phyloP scores from a whole-genome alignment of 345 rosid species.

The Erucastrum elatum region DNA sequence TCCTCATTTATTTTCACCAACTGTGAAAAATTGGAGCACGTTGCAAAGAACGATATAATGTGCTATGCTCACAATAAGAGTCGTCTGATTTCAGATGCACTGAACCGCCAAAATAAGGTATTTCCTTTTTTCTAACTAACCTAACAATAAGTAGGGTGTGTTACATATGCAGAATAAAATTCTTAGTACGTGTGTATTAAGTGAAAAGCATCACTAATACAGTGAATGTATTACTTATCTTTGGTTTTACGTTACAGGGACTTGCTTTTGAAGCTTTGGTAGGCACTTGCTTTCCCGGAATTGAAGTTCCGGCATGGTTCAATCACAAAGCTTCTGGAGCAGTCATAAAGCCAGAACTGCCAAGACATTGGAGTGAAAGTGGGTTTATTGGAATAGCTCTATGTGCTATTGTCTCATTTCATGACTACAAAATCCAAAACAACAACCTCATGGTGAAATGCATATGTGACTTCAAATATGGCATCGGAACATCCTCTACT shows the following conservation, averaged over 20 bases:
- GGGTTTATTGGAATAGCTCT: constrained; percentile 11
- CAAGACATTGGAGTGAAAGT: background rate
- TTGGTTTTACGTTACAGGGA: background rate
- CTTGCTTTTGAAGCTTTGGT: background rate
- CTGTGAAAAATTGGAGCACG: constrained; percentile 11
- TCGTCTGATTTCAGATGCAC: background rate
- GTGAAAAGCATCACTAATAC: too few relatives aligned
- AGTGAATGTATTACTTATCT: too few relatives aligned
- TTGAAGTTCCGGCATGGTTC: constrained; percentile 13
- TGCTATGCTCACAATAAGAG: constrained; percentile 4
- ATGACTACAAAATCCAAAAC: background rate
- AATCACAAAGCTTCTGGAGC: constrained; percentile 7
- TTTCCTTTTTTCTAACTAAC: too few relatives aligned
- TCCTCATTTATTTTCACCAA: constrained; percentile 19
- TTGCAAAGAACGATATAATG: constrained; percentile 5
- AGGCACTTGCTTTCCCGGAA: constrained; percentile 22
- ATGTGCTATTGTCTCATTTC: constrained; percentile 24
- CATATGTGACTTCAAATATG: background rate
- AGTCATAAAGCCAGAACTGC: background rate
- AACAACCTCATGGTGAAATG: constrained; percentile 19
- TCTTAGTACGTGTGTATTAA: too few relatives aligned
- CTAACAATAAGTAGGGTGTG: background rate
- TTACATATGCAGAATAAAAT: too few relatives aligned
- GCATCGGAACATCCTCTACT: background rate
- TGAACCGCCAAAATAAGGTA: constrained; percentile 14